These are phyloP conservation scores for Oryza nivara DNA, from an alignment of 176 grass and related monocot genomes.

Conservation along the genomic window DNA sequence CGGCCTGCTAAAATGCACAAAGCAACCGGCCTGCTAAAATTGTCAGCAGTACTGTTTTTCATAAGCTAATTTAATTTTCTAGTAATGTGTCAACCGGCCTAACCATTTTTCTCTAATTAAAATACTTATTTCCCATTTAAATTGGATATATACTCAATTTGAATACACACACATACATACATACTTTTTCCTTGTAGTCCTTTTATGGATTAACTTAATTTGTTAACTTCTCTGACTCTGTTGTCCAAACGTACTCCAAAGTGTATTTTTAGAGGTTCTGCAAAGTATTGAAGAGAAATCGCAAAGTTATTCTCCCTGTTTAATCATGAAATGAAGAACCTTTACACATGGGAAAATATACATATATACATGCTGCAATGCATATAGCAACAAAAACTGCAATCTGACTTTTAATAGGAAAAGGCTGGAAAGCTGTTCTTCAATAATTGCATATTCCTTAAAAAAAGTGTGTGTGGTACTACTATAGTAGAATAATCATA, in stretches of 20 bases:
- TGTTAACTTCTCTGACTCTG: not conserved
- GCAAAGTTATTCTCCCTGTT: not conserved
- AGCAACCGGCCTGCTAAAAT: not conserved
- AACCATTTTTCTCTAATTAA: not conserved
- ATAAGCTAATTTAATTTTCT: not conserved
- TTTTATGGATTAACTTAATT: not conserved
- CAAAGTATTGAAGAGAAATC: not conserved
- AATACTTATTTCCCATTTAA: not conserved
- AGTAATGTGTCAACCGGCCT: not conserved
- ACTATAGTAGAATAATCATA: slow-evolving; percentile 41
- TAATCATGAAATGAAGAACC: not conserved
- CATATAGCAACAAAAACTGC: slow-evolving; percentile 54
- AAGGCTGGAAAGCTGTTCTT: slow-evolving; percentile 46
- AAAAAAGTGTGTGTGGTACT: slow-evolving; percentile 30
- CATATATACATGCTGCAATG: not conserved
- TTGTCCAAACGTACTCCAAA: too few relatives aligned
- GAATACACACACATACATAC: too few relatives aligned
- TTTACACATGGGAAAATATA: not conserved
- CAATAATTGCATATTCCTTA: slow-evolving; percentile 53
- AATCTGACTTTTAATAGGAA: slow-evolving; percentile 39
- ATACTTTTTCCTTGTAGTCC: not conserved
- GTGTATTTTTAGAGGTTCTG: not conserved
- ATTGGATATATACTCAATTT: too few relatives aligned
- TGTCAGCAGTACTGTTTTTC: not conserved
- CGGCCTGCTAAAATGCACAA: not conserved